phyloP scores from a whole-genome alignment of 345 rosid species.

The Mallotus nudiflorus region DNA sequence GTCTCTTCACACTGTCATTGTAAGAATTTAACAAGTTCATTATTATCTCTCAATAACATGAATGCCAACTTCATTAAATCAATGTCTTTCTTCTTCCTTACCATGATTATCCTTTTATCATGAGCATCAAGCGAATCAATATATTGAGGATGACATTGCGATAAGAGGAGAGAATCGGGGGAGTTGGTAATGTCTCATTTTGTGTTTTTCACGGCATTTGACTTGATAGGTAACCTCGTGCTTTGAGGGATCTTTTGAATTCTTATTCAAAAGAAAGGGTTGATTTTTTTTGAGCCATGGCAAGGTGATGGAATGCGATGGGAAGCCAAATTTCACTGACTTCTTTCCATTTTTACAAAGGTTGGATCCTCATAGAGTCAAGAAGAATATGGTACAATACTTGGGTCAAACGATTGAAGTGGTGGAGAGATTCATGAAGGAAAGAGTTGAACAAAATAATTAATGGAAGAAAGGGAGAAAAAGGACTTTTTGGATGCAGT shows the following conservation, averaged over 20 bases:
- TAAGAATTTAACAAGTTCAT: no score
- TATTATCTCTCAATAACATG: no score
- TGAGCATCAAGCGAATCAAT: no score
- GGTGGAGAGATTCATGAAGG: slow-evolving; percentile 15
- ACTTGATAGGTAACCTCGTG: slow-evolving; percentile 21
- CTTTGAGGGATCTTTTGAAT: slow-evolving; percentile 17
- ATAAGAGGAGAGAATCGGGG: slow-evolving; percentile 4
- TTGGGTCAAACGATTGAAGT: slow-evolving; percentile 12
- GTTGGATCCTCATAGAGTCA: slow-evolving; percentile 35
- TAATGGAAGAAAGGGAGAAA: neutral
- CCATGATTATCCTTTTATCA: no score
- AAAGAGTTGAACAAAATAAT: slow-evolving; percentile 12
- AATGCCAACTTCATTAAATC: no score
- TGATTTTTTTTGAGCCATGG: slow-evolving; percentile 16
- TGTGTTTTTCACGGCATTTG: slow-evolving; percentile 17
- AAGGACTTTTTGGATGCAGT: slow-evolving; percentile 25
- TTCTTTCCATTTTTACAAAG: slow-evolving; percentile 13
- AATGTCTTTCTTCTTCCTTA: no score
- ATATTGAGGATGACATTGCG: no score
- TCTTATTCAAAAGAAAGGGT: slow-evolving; percentile 9
- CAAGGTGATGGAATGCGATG: slow-evolving; percentile 5
- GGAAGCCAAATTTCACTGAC: slow-evolving; percentile 25
- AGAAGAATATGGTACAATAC: slow-evolving; percentile 20
- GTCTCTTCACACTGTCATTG: no score
- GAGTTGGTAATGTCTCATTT: slow-evolving; percentile 2